These are phyloP conservation scores for Irpex sp. DNA, from an alignment of 1,284 basidiomycete genomes.

Conservation along the genomic window DNA sequence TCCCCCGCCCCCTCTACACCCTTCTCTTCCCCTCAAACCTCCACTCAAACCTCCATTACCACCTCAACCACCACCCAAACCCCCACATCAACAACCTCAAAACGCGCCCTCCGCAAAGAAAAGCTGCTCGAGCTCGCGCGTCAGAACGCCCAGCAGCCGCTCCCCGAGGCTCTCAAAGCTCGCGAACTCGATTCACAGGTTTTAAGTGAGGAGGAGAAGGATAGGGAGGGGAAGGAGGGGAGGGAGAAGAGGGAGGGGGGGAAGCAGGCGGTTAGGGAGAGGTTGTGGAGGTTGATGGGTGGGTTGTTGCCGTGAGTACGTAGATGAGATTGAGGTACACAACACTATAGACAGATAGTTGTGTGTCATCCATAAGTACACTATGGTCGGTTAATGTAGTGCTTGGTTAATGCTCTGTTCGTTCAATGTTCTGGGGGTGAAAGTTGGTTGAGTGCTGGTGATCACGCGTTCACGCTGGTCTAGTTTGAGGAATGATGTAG, in stretches of 20 bases:
- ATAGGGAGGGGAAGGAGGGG: neutral
- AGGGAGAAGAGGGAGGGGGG: conserved; percentile 12
- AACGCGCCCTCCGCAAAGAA: conserved; percentile 17
- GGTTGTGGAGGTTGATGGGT: conserved; percentile 25
- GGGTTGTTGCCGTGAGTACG: conserved; percentile 13
- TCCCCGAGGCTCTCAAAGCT: conserved; percentile 12
- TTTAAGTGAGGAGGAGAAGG: neutral
- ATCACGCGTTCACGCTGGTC: no score
- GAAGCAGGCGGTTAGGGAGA: conserved; percentile 18
- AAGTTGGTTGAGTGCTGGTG: no score
- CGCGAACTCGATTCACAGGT: neutral
- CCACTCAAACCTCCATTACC: no score
- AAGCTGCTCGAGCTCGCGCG: conserved; percentile 27
- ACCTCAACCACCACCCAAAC: no score
- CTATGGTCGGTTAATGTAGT: no score
- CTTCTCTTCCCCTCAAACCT: no score
- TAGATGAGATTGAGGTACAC: no score
- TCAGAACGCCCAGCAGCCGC: conserved; percentile 22
- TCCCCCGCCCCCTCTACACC: no score
- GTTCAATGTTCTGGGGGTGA: no score
- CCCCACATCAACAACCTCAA: neutral
- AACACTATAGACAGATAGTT: no score
- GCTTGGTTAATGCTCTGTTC: no score
- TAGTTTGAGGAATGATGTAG: neutral
- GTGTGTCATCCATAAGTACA: no score